A percentile compares a stretch with the other conserved stretches of the same genome.
These are phyloP conservation scores for Boechera divaricarpa DNA, from an alignment of 345 rosid species.

Conservation along the genomic window DNA sequence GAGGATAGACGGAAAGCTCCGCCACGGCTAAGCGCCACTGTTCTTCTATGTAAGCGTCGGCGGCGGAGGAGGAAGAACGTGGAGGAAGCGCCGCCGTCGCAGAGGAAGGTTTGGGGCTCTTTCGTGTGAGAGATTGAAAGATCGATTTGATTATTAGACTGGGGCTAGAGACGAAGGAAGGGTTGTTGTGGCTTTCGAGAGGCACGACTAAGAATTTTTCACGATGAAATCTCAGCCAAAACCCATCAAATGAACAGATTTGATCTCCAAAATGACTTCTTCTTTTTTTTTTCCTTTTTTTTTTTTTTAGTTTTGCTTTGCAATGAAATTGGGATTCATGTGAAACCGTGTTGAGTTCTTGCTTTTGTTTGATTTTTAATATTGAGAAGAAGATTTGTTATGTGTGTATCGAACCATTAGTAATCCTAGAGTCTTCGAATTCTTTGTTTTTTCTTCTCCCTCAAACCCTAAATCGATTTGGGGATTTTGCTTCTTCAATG, in stretches of 20 bases:
- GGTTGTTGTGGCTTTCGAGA: conserved; percentile 63
- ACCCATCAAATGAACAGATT: conserved; percentile 34
- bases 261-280: not conserved
- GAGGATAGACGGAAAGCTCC: conserved; percentile 69
- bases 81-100: conserved; percentile 30
- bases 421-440: too few relatives aligned
- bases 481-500: too few relatives aligned
- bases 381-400: not conserved
- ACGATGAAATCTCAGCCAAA: conserved; percentile 42
- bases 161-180: conserved; percentile 72
- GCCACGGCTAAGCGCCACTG: conserved; percentile 77
- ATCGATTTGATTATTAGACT: conserved; percentile 74
- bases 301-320: conserved; percentile 11
- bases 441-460: too few relatives aligned
- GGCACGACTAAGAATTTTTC: conserved; percentile 87
- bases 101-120: conserved; percentile 58
- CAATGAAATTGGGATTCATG: conserved; percentile 39
- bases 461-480: too few relatives aligned
- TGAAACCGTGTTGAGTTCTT: conserved; percentile 41
- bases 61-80: conserved; percentile 39
- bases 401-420: too few relatives aligned
- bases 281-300: not conserved
- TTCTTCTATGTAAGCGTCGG: conserved; percentile 59
- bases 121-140: conserved; percentile 67
- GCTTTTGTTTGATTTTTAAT: conserved; percentile 16